These are phyloP conservation scores for Aureobasidium sp. DNA, from an alignment of 2,329 filamentous ascomycete genomes.

Conservation along the genomic window DNA sequence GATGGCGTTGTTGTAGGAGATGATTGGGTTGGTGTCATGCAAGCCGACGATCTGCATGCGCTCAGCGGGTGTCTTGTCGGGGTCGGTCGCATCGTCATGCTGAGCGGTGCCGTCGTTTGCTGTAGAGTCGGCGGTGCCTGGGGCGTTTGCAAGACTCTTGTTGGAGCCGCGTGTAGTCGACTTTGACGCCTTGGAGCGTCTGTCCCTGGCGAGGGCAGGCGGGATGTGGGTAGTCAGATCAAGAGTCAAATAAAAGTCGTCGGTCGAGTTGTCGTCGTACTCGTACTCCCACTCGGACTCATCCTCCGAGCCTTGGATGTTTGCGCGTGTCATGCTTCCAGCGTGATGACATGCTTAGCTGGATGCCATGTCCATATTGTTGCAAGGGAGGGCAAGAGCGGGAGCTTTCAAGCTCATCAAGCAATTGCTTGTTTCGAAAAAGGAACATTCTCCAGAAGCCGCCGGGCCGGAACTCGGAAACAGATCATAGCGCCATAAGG, in stretches of 20 bases:
- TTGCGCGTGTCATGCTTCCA: slow-evolving; percentile 9
- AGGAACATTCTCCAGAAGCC: background rate
- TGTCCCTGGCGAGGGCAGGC: slow-evolving; percentile 21
- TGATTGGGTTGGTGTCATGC: slow-evolving; percentile 66
- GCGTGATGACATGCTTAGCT: background rate
- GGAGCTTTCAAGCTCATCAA: background rate
- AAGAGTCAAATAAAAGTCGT: slow-evolving; percentile 55
- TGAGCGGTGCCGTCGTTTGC: background rate
- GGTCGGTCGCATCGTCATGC: background rate
- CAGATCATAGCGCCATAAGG: background rate
- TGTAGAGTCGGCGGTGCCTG: background rate
- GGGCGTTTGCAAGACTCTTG: slow-evolving; percentile 10
- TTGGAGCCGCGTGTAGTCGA: background rate
- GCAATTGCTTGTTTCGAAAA: background rate
- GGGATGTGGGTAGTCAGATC: slow-evolving; percentile 45
- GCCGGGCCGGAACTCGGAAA: slow-evolving; percentile 5
- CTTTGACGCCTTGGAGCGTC: slow-evolving; percentile 12
- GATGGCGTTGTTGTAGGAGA: slow-evolving; percentile 71
- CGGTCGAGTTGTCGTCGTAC: slow-evolving; percentile 45
- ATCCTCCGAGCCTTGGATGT: slow-evolving; percentile 12
- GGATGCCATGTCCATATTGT: background rate
- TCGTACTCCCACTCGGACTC: slow-evolving; percentile 21
- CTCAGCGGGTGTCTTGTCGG: slow-evolving; percentile 20
- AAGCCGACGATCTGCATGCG: slow-evolving; percentile 73
- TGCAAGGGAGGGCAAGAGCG: too few species aligned